Evolutionary conservation across 192 early-diverging fungal genomes (phyloP), one percentile per base, ranked within the genome.

Genomic region (Coemansia sp.): DNA sequence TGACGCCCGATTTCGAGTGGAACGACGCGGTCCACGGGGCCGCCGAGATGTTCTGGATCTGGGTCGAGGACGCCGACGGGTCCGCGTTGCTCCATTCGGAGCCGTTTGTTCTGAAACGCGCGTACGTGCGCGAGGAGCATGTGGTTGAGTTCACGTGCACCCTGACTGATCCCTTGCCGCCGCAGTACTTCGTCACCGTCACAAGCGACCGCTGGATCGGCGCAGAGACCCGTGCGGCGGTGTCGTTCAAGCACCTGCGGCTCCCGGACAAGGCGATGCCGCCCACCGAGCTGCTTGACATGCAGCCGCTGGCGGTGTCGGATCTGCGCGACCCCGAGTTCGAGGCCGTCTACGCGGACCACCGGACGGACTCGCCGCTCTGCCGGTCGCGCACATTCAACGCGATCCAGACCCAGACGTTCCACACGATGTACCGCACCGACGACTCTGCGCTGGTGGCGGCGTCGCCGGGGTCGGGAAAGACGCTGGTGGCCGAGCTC

Each of bases 201-300:
- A 81, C 94, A n/a, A 92, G 94, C 40, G 98, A 99, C 78, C 88
- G 96, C 4, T 99, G 98, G 98, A 74, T 99, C 51, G 90, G 93
- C 63, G 90, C 88, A 7, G 97, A 98, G 73, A 95, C 94, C 13
- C 85, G 94, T 10, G 71, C 96, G 64, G 92, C 98, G 5, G 91
- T 99, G 25, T 97, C 94, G 12, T 95, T 99, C 84, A 88, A 90
- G 74, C 92, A 95, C 67, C 69, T 99, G 70, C 92, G 93, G 45
- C 69, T 99, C 58, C 98, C 98, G 1, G 92, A 93, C 57, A 93
- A 93, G 71, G 95, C 94, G 62, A 87, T 93, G 20, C 94, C 98
- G 19, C 97, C 95, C 41, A 98, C 98, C 0, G 94, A 96, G 68
- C 85, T 98, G 32, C 86, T 94, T 51, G 98, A 99, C 83, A 78